phyloP scores from a whole-genome alignment of 1,284 basidiomycete species.

The Golubevia pallescens region DNA sequence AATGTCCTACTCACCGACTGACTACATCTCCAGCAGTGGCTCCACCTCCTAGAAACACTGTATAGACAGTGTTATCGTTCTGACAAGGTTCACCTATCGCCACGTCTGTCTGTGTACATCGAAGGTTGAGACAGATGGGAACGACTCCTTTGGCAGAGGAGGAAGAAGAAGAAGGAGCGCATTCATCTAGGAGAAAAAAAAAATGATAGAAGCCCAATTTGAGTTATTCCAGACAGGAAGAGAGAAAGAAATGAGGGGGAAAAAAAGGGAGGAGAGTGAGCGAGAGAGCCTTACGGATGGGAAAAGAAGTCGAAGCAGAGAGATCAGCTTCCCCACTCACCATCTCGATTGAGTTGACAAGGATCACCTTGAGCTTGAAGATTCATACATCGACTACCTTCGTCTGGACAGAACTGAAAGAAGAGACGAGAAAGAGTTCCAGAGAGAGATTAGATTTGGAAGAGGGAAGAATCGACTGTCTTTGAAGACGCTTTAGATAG shows the following conservation, averaged over 20 bases:
- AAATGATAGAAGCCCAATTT: neutral
- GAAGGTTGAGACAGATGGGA: constrained; percentile 5
- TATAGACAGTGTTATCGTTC: constrained; percentile 9
- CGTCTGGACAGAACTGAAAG: constrained; percentile 9
- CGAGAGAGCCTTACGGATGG: no score
- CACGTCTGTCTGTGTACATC: constrained; percentile 4
- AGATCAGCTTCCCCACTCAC: neutral
- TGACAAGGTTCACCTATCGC: constrained; percentile 2
- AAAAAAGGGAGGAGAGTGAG: no score
- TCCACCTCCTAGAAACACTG: neutral
- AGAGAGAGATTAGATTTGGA: constrained; percentile 1
- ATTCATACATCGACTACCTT: constrained; percentile 7
- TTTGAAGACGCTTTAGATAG: neutral
- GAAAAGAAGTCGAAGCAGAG: neutral
- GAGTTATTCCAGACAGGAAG: neutral
- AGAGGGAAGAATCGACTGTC: neutral
- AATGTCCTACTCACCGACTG: neutral
- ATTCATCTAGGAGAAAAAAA: constrained; percentile 6
- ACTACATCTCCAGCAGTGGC: constrained; percentile 6
- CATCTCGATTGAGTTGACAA: constrained; percentile 12
- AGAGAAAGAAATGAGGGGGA: neutral
- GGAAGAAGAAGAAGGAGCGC: neutral
- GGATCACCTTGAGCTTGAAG: constrained; percentile 3
- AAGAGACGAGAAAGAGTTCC: neutral
- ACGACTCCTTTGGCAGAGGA: neutral